phyloP scores from a whole-genome alignment of 2,329 filamentous ascomycete genomes.

The Xylaria multiplex region DNA sequence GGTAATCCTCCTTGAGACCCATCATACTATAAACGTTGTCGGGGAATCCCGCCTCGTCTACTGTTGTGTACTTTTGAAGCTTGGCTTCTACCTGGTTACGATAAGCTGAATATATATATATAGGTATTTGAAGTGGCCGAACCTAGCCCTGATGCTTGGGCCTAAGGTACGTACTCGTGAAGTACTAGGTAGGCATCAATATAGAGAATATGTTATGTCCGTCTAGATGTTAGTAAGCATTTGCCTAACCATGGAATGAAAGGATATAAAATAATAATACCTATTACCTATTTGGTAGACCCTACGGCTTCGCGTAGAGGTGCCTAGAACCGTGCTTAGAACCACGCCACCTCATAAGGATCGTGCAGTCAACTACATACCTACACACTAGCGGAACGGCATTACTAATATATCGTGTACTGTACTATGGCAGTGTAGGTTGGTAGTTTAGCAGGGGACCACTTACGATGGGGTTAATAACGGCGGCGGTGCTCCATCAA shows the following conservation, averaged over 20 bases:
- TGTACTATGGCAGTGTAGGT: not conserved
- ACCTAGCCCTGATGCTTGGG: no score
- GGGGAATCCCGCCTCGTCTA: no score
- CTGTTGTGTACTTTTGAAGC: no score
- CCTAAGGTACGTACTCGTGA: no score
- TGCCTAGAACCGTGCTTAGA: not conserved
- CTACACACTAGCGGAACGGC: not conserved
- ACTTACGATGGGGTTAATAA: not conserved
- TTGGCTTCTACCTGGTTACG: no score
- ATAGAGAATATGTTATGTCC: not conserved
- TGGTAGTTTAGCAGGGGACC: not conserved
- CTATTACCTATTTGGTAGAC: not conserved
- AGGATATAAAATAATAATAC: no score
- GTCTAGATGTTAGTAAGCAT: not conserved
- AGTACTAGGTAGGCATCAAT: no score
- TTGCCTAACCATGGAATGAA: not conserved
- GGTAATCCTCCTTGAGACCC: not conserved
- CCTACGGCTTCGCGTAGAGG: not conserved
- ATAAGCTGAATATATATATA: no score
- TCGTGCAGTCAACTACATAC: not conserved
- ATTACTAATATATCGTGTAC: no score
- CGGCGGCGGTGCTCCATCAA: not conserved
- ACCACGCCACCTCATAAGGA: not conserved
- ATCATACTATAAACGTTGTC: no score
- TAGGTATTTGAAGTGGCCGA: no score